Conservation (phyloP, 169 alveolate genomes). For the Plasmodium sp. region DNA sequence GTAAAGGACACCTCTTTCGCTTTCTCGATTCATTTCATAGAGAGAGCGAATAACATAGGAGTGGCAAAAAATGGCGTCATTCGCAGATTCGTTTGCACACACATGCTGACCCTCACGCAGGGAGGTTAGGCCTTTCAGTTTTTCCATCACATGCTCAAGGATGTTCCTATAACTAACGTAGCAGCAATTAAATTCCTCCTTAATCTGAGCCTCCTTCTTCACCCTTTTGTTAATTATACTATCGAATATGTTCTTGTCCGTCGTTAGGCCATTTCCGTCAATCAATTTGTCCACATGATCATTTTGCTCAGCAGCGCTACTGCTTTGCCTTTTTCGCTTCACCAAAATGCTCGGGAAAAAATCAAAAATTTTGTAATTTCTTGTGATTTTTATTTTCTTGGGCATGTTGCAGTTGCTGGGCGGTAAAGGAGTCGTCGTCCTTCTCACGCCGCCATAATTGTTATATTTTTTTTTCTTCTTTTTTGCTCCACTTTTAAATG, state of each 20-base stretch:
- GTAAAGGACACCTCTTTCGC: conserved; percentile 30
- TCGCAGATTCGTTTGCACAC: conserved; percentile 5
- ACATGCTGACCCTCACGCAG: neutral
- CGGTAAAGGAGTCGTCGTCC: neutral
- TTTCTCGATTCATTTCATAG: conserved; percentile 24
- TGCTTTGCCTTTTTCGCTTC: neutral
- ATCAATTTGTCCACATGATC: neutral
- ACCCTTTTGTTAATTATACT: conserved; percentile 47
- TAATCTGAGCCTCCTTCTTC: conserved; percentile 8
- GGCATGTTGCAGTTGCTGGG: neutral
- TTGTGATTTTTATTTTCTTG: conserved; percentile 6
- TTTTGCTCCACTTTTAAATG: neutral
- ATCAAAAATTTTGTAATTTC: conserved; percentile 33
- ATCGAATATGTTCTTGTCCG: conserved; percentile 43
- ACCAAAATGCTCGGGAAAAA: conserved; percentile 43
- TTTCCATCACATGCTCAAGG: neutral
- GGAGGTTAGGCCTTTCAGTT: neutral
- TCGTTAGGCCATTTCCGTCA: neutral
- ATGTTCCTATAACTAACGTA: conserved; percentile 21
- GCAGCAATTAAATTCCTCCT: conserved; percentile 33
- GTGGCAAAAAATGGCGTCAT: conserved; percentile 18
- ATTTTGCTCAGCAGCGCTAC: neutral
- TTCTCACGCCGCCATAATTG: neutral
- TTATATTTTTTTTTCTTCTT: neutral
- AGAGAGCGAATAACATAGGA: neutral